phyloP scores from a whole-genome alignment of 2,329 filamentous ascomycete genomes.

The Xylaria sp. region DNA sequence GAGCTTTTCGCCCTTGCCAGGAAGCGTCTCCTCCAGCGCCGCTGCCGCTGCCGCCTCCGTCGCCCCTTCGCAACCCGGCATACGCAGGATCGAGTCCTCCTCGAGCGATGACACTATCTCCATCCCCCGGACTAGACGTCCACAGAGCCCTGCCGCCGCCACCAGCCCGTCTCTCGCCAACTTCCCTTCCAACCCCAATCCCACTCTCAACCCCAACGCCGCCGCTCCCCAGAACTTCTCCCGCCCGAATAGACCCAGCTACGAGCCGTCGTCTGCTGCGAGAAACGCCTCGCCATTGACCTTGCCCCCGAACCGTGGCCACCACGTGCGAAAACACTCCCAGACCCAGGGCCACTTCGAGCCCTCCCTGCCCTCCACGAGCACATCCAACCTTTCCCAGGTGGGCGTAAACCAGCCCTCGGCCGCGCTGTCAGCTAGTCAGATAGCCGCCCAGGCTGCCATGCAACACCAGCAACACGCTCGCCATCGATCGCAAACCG shows the following conservation, averaged over 20 bases:
- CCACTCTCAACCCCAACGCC: slow-evolving; percentile 43
- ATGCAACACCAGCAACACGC: slow-evolving; percentile 64
- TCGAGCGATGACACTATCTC: slow-evolving; percentile 51
- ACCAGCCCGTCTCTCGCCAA: slow-evolving; percentile 52
- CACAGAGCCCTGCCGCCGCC: slow-evolving; percentile 40
- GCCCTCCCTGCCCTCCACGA: slow-evolving; percentile 67
- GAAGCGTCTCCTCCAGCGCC: slow-evolving; percentile 32
- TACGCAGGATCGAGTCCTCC: slow-evolving; percentile 50
- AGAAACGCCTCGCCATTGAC: slow-evolving; percentile 48
- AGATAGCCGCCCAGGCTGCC: slow-evolving; percentile 79
- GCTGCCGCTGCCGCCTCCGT: slow-evolving; percentile 35
- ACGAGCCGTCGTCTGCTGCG: slow-evolving; percentile 37
- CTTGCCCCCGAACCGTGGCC: slow-evolving; percentile 42
- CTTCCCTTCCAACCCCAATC: slow-evolving; percentile 51
- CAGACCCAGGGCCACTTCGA: slow-evolving; percentile 78
- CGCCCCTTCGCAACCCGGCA: slow-evolving; percentile 40
- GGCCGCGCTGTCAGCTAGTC: slow-evolving; percentile 63
- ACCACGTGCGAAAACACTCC: slow-evolving; percentile 61
- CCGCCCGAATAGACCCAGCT: slow-evolving; percentile 48
- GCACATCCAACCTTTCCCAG: slow-evolving; percentile 57
- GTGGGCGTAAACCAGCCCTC: slow-evolving; percentile 50
- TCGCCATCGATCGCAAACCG: slow-evolving; percentile 74
- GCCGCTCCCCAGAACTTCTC: slow-evolving; percentile 60
- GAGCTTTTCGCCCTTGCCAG: slow-evolving; percentile 58
- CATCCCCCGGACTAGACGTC: slow-evolving; percentile 50